Evolutionary conservation across 108 stramenopile genomes (phyloP).

Genomic region (Chaetoceros muelleri): DNA sequence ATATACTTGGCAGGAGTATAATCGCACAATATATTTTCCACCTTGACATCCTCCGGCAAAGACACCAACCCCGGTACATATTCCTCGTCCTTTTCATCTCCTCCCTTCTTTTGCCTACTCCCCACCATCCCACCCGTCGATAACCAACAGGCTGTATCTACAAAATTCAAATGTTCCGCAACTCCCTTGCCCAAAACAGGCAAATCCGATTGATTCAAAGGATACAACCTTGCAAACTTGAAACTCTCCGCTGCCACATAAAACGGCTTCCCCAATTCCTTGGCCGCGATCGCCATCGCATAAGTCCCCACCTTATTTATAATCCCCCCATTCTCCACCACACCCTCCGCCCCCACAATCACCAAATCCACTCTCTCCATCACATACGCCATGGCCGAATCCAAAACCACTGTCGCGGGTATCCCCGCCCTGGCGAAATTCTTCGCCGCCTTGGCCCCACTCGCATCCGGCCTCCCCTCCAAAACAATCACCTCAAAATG

Average conservation of each 20-base stretch:
- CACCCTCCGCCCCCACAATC: constrained; percentile 93
- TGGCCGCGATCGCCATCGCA: constrained; percentile 76
- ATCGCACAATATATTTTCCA: constrained; percentile 75
- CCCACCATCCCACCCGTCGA: constrained; percentile 8
- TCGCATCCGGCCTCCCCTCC: constrained; percentile 86
- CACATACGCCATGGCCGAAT: constrained; percentile 89
- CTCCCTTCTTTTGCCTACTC: constrained; percentile 3
- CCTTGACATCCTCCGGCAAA: constrained; percentile 44
- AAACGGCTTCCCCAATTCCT: constrained; percentile 86
- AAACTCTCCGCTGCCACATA: constrained; percentile 97
- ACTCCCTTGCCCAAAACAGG: constrained; percentile 23
- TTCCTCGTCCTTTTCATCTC: constrained; percentile 1
- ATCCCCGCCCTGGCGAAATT: constrained; percentile 69
- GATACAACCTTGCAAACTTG: constrained; percentile 95
- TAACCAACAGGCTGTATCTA: constrained; percentile 46
- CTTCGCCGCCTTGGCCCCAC: constrained; percentile 68
- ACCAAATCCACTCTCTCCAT: constrained; percentile 93
- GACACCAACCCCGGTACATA: neutral
- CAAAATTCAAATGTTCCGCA: constrained; percentile 26
- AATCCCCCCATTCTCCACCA: constrained; percentile 94
- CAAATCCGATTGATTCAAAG: constrained; percentile 86
- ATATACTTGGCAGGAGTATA: constrained; percentile 96
- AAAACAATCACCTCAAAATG: constrained; percentile 83
- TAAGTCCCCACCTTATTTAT: constrained; percentile 92
- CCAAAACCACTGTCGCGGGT: constrained; percentile 82